Evolutionary conservation across 805 yeast species (phyloP).

Genomic region (Candida mattraensis): DNA sequence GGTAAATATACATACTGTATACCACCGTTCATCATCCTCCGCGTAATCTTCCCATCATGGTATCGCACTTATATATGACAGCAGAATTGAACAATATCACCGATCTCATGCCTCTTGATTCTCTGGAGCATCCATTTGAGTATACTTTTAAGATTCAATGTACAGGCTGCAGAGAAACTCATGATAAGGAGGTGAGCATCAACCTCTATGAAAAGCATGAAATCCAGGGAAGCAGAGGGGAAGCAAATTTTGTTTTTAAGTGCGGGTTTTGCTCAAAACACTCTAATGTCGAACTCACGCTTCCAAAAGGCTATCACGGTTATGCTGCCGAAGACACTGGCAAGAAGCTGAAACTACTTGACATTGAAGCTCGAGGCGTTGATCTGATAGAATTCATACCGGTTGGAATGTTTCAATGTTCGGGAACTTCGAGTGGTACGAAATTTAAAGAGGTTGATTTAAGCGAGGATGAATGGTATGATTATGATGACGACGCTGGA

Average conservation of each 20-base stretch:
- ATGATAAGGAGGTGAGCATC: constrained; percentile 67
- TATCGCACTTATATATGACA: constrained; percentile 29
- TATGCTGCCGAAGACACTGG: constrained; percentile 43
- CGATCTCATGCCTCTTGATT: constrained; percentile 53
- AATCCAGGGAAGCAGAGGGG: constrained; percentile 71
- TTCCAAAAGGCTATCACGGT: constrained; percentile 26
- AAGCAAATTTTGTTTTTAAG: constrained; percentile 75
- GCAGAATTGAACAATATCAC: constrained; percentile 40
- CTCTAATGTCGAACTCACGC: constrained; percentile 23
- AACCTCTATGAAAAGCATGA: constrained; percentile 67
- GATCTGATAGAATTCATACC: constrained; percentile 71
- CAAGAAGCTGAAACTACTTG: constrained; percentile 49
- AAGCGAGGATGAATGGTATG: constrained; percentile 88
- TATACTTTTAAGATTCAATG: constrained; percentile 76
- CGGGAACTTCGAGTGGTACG: constrained; percentile 48
- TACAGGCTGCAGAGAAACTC: constrained; percentile 74
- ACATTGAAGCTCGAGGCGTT: constrained; percentile 84
- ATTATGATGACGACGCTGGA: constrained; percentile 83
- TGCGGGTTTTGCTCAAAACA: constrained; percentile 30
- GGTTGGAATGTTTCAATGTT: constrained; percentile 56
- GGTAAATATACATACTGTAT: not conserved
- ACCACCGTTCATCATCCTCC: too few species aligned
- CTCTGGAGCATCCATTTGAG: constrained; percentile 61
- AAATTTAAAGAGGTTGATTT: constrained; percentile 66
- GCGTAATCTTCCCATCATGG: too few species aligned